Conservation (phyloP, 768 basidiomycete genomes). For the Hydnomerulius pinastri region DNA sequence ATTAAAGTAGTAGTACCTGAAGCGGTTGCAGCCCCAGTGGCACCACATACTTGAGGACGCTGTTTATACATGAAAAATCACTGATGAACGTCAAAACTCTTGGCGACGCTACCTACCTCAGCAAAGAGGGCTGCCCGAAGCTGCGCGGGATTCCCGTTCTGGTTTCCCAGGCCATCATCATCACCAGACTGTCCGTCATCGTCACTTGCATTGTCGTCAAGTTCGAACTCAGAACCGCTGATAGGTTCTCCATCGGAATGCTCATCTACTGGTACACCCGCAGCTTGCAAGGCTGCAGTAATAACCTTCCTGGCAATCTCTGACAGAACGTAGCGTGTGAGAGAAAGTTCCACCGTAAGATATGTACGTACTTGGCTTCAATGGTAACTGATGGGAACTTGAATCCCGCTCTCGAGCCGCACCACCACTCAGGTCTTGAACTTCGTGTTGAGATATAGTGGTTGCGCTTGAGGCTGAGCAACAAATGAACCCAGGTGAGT, state of each 20-base stretch:
- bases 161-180: not conserved
- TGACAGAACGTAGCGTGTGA: not conserved
- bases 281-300: not conserved
- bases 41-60: not conserved
- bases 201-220: not conserved
- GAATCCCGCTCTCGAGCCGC: not conserved
- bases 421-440: not conserved
- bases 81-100: not conserved
- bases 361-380: not conserved
- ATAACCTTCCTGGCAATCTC: not conserved
- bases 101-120: not conserved
- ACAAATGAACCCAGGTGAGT: not conserved
- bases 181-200: not conserved
- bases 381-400: not conserved
- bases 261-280: not conserved
- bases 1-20: not conserved
- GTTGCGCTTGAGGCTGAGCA: not conserved
- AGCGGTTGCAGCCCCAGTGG: not conserved
- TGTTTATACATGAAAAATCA: not conserved
- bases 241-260: not conserved
- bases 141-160: not conserved
- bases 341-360: not conserved
- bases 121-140: not conserved
- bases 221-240: not conserved
- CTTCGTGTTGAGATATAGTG: not conserved